Percentiles rank a stretch among this genome's conserved stretches.
These are phyloP conservation scores for Sordariomycetes sp. DNA, from an alignment of 2,329 filamentous ascomycete species.

Conservation along the genomic window DNA sequence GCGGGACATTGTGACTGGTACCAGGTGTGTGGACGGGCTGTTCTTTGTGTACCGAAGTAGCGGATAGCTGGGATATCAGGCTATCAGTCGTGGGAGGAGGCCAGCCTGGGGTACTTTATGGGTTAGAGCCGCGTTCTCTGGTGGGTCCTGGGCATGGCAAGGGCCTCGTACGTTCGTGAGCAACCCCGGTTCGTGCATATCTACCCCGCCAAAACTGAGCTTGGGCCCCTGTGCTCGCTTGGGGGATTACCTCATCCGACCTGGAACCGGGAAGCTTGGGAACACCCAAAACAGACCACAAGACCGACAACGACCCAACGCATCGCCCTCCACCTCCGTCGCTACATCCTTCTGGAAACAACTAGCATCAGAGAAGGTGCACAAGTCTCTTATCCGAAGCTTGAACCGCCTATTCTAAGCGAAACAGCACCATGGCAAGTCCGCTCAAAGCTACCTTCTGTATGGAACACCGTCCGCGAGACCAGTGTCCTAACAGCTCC, in stretches of 20 bases:
- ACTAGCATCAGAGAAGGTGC: neutral
- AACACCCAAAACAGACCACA: neutral
- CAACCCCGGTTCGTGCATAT: neutral
- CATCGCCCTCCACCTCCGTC: neutral
- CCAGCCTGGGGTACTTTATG: neutral
- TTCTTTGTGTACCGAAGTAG: neutral
- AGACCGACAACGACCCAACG: neutral
- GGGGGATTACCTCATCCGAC: neutral
- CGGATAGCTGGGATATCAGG: neutral
- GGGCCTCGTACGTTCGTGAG: neutral
- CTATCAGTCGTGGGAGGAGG: neutral
- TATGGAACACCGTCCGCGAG: neutral
- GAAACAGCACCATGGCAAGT: constrained; percentile 2
- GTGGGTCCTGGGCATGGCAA: neutral
- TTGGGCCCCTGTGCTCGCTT: neutral
- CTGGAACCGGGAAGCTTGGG: neutral
- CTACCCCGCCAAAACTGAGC: neutral
- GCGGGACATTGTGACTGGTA: constrained; percentile 55
- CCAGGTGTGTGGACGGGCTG: neutral
- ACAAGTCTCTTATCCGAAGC: neutral
- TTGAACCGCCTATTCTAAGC: neutral
- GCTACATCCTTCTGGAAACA: neutral
- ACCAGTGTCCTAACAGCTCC: neutral
- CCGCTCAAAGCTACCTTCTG: neutral
- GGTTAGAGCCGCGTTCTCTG: no score